Evolutionary conservation across 495 filamentous ascomycete genomes (phyloP).

Genomic region (Evernia prunastri): DNA sequence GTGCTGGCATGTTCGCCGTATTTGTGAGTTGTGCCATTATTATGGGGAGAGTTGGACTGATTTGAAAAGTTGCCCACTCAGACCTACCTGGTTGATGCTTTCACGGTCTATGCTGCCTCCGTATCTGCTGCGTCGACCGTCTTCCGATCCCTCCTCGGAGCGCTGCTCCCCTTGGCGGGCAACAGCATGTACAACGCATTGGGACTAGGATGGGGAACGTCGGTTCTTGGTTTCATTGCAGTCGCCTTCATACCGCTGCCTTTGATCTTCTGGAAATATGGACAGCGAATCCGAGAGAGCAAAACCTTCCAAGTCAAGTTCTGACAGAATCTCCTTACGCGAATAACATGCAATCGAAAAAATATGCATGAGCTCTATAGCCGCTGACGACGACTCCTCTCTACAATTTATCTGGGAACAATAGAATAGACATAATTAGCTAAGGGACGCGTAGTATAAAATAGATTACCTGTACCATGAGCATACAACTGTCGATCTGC

Average conservation of each 20-base stretch:
- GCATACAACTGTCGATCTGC: no score
- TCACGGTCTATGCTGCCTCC: conserved; percentile 40
- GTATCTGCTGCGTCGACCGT: neutral
- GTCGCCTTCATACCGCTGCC: conserved; percentile 45
- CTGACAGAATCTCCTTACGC: no score
- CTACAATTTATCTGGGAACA: no score
- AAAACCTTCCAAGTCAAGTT: no score
- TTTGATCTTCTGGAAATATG: neutral
- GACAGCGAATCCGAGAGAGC: neutral
- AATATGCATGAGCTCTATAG: no score
- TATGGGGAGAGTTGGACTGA: no score
- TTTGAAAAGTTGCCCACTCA: conserved; percentile 37
- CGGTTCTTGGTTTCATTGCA: conserved; percentile 50
- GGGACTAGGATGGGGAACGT: conserved; percentile 56
- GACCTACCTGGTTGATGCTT: conserved; percentile 55
- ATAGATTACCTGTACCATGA: no score
- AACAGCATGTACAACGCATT: conserved; percentile 47
- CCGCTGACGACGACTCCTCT: no score
- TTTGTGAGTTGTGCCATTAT: conserved; percentile 31
- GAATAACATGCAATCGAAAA: no score
- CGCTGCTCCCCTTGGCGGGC: conserved; percentile 37
- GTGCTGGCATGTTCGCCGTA: conserved; percentile 24
- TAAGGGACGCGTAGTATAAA: no score
- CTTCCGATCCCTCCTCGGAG: neutral
- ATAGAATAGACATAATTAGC: no score